Evolutionary conservation across 1,284 basidiomycete species (phyloP).

Genomic region (Cryptococcus hybrid): DNA sequence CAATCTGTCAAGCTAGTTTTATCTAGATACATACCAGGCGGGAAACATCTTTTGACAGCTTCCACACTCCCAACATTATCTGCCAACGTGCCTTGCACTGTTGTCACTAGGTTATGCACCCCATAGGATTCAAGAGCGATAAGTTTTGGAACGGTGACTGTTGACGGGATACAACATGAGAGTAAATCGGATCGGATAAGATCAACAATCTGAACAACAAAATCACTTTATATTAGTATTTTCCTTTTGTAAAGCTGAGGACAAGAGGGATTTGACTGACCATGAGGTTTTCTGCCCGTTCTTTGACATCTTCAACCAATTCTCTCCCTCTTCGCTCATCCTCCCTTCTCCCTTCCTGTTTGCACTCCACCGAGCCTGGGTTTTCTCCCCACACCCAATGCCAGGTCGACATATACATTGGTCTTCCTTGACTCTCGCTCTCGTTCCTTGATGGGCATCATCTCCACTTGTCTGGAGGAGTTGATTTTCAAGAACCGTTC

Average conservation of each 20-base stretch:
- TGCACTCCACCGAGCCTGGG: conserved; percentile 22
- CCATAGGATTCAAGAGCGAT: conserved; percentile 91
- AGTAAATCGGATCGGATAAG: conserved; percentile 89
- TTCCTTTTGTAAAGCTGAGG: no score
- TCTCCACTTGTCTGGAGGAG: conserved; percentile 61
- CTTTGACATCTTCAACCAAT: conserved; percentile 76
- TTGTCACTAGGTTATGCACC: conserved; percentile 95
- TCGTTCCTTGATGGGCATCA: conserved; percentile 93
- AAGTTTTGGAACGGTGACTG: conserved; percentile 78
- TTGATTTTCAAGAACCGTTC: conserved; percentile 91
- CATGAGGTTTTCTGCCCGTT: conserved; percentile 97
- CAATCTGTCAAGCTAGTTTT: background rate
- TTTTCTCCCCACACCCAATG: conserved; percentile 22
- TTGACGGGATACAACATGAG: conserved; percentile 65
- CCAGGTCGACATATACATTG: conserved; percentile 37
- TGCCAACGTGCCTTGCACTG: conserved; percentile 68
- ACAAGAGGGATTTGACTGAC: conserved; percentile 25
- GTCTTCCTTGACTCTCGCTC: conserved; percentile 37
- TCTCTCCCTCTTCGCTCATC: conserved; percentile 50
- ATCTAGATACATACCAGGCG: conserved; percentile 64
- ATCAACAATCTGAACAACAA: conserved; percentile 69
- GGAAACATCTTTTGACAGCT: conserved; percentile 72
- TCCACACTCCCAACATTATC: conserved; percentile 60
- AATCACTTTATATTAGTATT: no score
- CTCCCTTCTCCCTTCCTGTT: conserved; percentile 23